A percentile compares a stretch with the other conserved stretches of the same genome.
phyloP scores from a whole-genome alignment of 2,329 filamentous ascomycete genomes.

The Aspergillus unguis region DNA sequence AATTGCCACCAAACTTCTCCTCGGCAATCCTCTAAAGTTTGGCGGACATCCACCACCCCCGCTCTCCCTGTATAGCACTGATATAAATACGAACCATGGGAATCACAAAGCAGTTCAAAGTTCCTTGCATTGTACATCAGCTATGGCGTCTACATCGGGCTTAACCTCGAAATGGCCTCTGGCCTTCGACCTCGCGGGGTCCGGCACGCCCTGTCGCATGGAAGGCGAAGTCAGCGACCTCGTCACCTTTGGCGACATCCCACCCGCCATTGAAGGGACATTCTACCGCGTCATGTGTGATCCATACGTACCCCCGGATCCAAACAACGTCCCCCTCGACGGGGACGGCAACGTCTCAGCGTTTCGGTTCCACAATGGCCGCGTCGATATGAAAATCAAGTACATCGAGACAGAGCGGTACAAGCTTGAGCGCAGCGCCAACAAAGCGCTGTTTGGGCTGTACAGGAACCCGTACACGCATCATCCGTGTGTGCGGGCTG shows the following conservation, averaged over 20 bases:
- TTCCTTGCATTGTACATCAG: no score
- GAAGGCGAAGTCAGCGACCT: background rate
- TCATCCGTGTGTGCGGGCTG: background rate
- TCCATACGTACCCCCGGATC: constrained; percentile 21
- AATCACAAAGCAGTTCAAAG: no score
- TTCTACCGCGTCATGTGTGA: constrained; percentile 32
- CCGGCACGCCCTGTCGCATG: background rate
- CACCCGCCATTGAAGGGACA: constrained; percentile 18
- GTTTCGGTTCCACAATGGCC: background rate
- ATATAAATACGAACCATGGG: no score
- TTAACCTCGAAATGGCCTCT: no score
- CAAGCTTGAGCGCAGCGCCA: background rate
- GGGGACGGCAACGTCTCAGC: background rate
- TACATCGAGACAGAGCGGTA: background rate
- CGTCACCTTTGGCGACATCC: background rate
- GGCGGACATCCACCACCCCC: no score
- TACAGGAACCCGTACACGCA: constrained; percentile 21
- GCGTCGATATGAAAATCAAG: background rate
- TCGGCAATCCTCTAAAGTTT: no score
- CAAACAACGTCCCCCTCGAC: background rate
- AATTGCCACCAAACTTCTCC: no score
- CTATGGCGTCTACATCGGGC: no score
- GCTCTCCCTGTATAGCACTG: no score
- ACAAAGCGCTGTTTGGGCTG: background rate
- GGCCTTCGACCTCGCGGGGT: background rate